Percentiles rank a stretch among this genome's conserved stretches.
Conservation (phyloP, 805 yeast species). For the Maudiozyma saulgeensis region DNA sequence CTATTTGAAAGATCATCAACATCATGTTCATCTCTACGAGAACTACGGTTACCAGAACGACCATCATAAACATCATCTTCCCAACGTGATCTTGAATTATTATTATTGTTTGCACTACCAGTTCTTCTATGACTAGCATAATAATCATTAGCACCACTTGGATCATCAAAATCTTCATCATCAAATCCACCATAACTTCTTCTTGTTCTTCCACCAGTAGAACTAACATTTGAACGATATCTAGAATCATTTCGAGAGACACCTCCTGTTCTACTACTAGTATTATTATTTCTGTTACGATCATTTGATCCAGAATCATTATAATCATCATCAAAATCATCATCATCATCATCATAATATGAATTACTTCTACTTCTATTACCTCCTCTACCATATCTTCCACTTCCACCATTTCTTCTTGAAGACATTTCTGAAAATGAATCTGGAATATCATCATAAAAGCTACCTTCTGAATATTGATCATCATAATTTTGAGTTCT, state of each 20-base stretch:
- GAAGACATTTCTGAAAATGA: constrained; percentile 30
- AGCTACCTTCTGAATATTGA: constrained; percentile 53
- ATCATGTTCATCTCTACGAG: constrained; percentile 9
- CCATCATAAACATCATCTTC: constrained; percentile 79
- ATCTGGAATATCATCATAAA: constrained; percentile 48
- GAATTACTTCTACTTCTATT: constrained; percentile 8
- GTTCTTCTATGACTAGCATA: constrained; percentile 25
- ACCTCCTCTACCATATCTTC: constrained; percentile 14
- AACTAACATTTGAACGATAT: constrained; percentile 2
- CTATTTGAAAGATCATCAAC: constrained; percentile 34
- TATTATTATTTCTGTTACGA: constrained; percentile 1
- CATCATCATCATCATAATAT: constrained; percentile 20
- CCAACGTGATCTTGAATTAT: constrained; percentile 46
- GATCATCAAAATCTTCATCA: constrained; percentile 21
- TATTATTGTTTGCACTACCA: constrained; percentile 12
- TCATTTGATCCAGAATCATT: constrained; percentile 6
- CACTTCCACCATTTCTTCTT: constrained; percentile 21
- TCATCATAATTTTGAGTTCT: constrained; percentile 44
- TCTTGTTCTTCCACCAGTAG: background rate
- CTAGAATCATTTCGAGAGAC: constrained; percentile 7
- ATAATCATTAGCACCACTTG: constrained; percentile 35
- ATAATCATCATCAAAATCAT: constrained; percentile 21
- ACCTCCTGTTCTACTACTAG: background rate
- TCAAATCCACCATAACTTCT: constrained; percentile 9
- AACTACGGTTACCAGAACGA: constrained; percentile 5